phyloP scores from a whole-genome alignment of 495 filamentous ascomycete genomes.

The Evansstolkia leycettana region DNA sequence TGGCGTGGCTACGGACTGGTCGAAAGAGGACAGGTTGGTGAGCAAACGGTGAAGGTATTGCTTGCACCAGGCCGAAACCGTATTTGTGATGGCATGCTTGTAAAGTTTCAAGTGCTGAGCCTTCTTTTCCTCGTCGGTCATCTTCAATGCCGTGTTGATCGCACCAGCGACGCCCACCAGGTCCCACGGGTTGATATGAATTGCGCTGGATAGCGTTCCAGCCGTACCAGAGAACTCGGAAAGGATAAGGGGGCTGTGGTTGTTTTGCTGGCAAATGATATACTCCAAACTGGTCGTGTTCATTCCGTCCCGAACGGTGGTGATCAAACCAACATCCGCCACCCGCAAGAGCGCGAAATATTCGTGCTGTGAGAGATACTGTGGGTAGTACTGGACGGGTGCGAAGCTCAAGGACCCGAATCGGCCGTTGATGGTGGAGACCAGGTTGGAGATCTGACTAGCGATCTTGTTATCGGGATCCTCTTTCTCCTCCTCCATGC shows the following conservation, averaged over 20 bases:
- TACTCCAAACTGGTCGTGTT: constrained; percentile 94
- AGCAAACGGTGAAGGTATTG: constrained; percentile 64
- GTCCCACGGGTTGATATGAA: constrained; percentile 94
- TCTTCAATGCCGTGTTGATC: constrained; percentile 66
- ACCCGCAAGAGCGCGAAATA: constrained; percentile 83
- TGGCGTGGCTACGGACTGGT: constrained; percentile 65
- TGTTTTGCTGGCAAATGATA: constrained; percentile 76
- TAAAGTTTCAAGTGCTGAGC: constrained; percentile 47
- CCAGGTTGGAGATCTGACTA: constrained; percentile 74
- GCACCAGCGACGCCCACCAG: constrained; percentile 64
- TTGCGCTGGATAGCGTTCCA: constrained; percentile 68
- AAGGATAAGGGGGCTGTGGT: constrained; percentile 74
- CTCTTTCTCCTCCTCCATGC: constrained; percentile 58
- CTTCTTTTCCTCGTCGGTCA: constrained; percentile 50
- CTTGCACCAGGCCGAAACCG: constrained; percentile 71
- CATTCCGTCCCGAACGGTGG: constrained; percentile 89
- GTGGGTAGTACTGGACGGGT: constrained; percentile 84
- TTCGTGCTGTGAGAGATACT: constrained; percentile 75
- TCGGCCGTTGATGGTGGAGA: constrained; percentile 78
- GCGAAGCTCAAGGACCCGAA: constrained; percentile 77
- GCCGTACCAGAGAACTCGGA: constrained; percentile 95
- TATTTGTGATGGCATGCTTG: constrained; percentile 68
- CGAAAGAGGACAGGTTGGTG: constrained; percentile 62
- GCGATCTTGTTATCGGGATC: constrained; percentile 58
- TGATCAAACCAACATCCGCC: constrained; percentile 83